Evolutionary conservation across 2,329 filamentous ascomycete genomes (phyloP), one percentile per base, ranked within the genome.

Genomic region (Paecilomyces sp.): DNA sequence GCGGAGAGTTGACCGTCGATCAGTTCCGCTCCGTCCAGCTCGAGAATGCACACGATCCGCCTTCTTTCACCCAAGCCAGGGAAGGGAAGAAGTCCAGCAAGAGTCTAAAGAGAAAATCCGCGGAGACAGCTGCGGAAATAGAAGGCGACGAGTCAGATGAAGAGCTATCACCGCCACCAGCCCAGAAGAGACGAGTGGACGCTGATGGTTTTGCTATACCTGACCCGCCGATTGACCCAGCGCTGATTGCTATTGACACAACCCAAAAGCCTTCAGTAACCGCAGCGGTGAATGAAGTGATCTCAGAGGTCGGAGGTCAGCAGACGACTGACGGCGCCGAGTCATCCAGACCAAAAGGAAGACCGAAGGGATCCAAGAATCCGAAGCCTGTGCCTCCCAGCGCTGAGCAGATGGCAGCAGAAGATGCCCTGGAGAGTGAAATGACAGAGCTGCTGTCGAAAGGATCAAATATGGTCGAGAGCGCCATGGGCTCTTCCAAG

Each of bases 1-100:
- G 89, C 62, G 91, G 91, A 64, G 85, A 86, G 56, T 83, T 97
- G 74, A 94, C 91, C 0, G 90, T 99, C 22, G 88, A 92, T 62
- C 88, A 97, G 67, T 96, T 96, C 68, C 81, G 77, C 50, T 75
- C 76, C 2, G 76, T 78, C 28, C 74, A 77, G 58, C 60, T 79
- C 47, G 90, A 92, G 66, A 87, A 88, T 25, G 78, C 83, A 25
- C 88, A 90, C 63, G 90, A 96, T 66, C 94, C 94, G 0, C 94
- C 94, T 0, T 88, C 91, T 0, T 89, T 94, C 65, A 91, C 73
- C 53, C 67, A 73, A 54, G 73, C 71, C 15, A 85, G 67, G 82
- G 88, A 68, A 79, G 83, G 24, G 78, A 85, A 59, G 82, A 87
- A 68, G 83, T 83, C 67, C 77, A 76, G 68, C 65, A 81, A 69